Conservation (phyloP, 2,329 filamentous ascomycete species). For the Fusarium marasasianum region DNA sequence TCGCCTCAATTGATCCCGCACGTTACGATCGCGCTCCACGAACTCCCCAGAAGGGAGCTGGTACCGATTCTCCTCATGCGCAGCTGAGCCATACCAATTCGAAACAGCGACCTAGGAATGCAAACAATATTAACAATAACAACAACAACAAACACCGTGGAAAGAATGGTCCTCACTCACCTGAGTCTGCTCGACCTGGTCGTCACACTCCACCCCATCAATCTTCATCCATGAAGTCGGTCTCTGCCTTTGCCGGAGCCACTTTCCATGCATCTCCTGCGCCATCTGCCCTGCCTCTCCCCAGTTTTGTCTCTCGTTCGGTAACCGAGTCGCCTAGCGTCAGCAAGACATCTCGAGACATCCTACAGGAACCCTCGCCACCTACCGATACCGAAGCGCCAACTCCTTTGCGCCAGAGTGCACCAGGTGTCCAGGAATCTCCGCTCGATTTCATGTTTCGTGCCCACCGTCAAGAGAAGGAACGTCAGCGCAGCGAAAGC, state of each 20-base stretch:
- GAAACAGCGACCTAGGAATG: constrained; percentile 44
- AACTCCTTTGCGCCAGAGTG: constrained; percentile 53
- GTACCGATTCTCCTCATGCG: constrained; percentile 49
- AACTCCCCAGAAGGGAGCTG: constrained; percentile 58
- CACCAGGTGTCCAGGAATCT: constrained; percentile 64
- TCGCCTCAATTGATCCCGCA: constrained; percentile 43
- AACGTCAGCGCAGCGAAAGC: constrained; percentile 65
- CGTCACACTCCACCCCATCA: constrained; percentile 56
- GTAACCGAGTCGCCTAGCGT: constrained; percentile 69
- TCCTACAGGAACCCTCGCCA: constrained; percentile 57
- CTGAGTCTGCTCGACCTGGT: constrained; percentile 52
- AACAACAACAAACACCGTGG: constrained; percentile 44
- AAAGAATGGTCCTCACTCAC: constrained; percentile 51
- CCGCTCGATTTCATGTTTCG: constrained; percentile 92
- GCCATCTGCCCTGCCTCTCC: constrained; percentile 87
- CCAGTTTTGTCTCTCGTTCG: constrained; percentile 83
- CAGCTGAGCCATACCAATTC: constrained; percentile 41
- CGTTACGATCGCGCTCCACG: constrained; percentile 49
- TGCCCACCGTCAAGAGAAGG: constrained; percentile 82
- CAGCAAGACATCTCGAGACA: constrained; percentile 49
- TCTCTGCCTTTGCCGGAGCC: constrained; percentile 83
- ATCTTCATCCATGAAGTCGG: constrained; percentile 55
- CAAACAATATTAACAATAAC: constrained; percentile 18
- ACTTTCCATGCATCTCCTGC: constrained; percentile 96
- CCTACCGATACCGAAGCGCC: constrained; percentile 63